Evolutionary conservation across 2,329 filamentous ascomycete genomes (phyloP).

Genomic region (Aureobasidium musti): DNA sequence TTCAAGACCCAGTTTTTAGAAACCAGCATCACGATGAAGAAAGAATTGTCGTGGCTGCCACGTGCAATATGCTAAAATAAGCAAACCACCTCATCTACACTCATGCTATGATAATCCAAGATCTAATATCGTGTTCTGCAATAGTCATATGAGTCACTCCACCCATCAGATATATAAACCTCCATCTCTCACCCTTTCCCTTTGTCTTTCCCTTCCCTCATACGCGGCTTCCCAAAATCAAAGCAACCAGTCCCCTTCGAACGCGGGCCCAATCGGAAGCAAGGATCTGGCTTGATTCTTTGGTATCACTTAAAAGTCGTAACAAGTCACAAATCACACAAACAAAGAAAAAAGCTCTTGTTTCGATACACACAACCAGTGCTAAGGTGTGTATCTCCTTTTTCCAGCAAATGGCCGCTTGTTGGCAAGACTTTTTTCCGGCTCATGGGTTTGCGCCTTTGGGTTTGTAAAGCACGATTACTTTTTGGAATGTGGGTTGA

Average conservation of each 20-base stretch:
- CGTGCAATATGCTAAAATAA: no score
- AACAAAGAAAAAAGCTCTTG: background rate
- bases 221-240: background rate
- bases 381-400: no score
- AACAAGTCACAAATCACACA: background rate
- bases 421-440: background rate
- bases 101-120: no score
- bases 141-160: background rate
- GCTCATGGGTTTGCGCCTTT: no score
- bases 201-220: background rate
- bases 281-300: background rate
- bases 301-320: no score
- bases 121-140: no score
- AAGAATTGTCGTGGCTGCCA: background rate
- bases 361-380: background rate
- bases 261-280: background rate
- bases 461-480: no score
- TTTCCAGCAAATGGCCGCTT: background rate
- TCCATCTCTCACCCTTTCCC: background rate
- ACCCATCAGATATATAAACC: no score
- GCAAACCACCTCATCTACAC: no score
- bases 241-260: background rate
- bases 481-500: background rate
- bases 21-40: background rate
- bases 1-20: background rate